Evolutionary conservation across 805 yeast genomes (phyloP), one percentile per base, ranked within the genome.

Genomic region (Kurtzmaniella cleridarum): DNA sequence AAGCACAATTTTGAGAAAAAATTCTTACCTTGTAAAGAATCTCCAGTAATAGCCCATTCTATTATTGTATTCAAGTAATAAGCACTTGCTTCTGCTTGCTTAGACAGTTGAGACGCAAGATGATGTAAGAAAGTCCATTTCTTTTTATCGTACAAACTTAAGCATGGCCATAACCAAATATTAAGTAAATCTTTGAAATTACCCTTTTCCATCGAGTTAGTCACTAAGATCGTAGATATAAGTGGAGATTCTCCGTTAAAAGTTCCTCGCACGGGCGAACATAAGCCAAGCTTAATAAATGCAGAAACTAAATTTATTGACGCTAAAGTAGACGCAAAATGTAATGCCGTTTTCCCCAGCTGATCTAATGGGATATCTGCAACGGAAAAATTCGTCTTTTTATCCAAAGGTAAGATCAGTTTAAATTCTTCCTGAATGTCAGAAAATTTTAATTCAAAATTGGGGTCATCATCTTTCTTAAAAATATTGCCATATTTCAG

Each of bases 121-220:
- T 88, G 95, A 60, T 93, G 99, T 36, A 93, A 62, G 11, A 93
- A 78, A 0, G 96, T 79, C 50, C 95, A 76, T 31, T 82, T 81
- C 51, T 80, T 78, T 38, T 76, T 73, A 56, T 91, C 67, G 36
- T 57, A 54, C 36, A 68, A 54, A 62, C 62, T 60, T 35, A 68
- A 45, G 37, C 54, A 50, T 0, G 96, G 96, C 56, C 84, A 85
- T 20, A 91, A 62, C 52, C 79, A 69, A 27, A 57, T 46, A 48
- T 80, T 83, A 38, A 93, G 66, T 36, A 93, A 60, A 38, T 76
- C 76, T 36, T 75, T 75, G 61, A 93, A 93, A 13, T 86, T 76
- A 0, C 84, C 79, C 44, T 78, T 75, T 48, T 88, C 96, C 62
- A 83, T 81, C 44, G 89, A 76, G 54, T 86, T 88, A 38, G 89